phyloP scores from a whole-genome alignment of 2,329 filamentous ascomycete genomes.

The Talaromyces amestolkiae region DNA sequence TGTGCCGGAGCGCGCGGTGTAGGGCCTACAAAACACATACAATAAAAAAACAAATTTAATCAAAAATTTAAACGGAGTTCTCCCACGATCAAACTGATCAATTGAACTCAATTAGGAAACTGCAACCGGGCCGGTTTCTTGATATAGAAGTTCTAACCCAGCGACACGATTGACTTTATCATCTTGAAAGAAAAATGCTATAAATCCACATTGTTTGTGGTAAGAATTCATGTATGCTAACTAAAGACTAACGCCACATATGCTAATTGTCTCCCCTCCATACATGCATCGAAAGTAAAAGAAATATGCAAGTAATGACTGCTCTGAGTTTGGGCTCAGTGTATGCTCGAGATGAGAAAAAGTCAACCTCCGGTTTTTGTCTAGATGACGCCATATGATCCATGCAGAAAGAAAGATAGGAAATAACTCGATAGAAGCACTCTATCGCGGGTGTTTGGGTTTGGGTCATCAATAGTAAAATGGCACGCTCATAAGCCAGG shows the following conservation, averaged over 20 bases:
- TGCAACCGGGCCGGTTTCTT: not conserved
- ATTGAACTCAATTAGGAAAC: not conserved
- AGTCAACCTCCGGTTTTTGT: constrained; percentile 7
- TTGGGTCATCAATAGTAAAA: not conserved
- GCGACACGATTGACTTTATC: too few species aligned
- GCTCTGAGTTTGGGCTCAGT: not conserved
- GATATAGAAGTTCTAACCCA: not conserved
- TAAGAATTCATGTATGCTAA: not conserved
- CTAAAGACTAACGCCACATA: constrained; percentile 6
- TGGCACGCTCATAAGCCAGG: constrained; percentile 9
- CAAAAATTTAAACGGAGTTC: too few species aligned
- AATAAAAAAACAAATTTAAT: too few species aligned
- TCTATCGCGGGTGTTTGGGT: not conserved
- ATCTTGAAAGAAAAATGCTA: not conserved
- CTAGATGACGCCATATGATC: constrained; percentile 14
- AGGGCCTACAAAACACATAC: too few species aligned
- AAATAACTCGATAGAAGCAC: not conserved
- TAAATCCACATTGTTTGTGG: not conserved
- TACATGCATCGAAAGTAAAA: not conserved
- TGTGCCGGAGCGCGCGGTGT: too few species aligned
- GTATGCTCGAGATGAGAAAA: not conserved
- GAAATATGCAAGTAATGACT: constrained; percentile 2
- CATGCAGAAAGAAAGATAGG: constrained; percentile 2
- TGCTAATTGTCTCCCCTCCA: constrained; percentile 11
- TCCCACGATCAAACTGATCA: not conserved